Evolutionary conservation across 1,139 yeast genomes (phyloP), one percentile per base, ranked within the genome.

Genomic region (Debaryomyces singareniensis): DNA sequence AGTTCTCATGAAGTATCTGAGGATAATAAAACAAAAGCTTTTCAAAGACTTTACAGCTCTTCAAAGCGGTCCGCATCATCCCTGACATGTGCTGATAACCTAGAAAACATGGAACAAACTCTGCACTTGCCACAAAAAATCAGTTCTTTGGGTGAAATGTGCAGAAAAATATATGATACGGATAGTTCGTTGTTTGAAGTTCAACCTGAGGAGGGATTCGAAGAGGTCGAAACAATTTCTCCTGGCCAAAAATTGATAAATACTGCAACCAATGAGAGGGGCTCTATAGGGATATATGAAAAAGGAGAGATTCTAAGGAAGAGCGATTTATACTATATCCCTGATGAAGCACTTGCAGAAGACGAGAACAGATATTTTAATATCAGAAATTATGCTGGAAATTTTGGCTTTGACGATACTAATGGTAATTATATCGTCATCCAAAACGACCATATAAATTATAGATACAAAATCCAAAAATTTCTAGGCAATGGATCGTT

Each of bases 401-500:
- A 78, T 51, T 77, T 75, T 55, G 93, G 89, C 0, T 83, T 79
- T 49, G 95, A 84, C 50, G 93, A 84, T 48, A 52, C 54, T 3
- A 58, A 69, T 9, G 84, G 86, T 2, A 83, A 83, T 45, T 79
- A 82, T 42, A 60, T 63, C 5, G 61, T 76, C 1, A 49, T 62
- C 1, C 53, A 59, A 1, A 73, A 80, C 4, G 95, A 85, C 45
- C 96, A 86, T 43, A 71, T 86, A 28, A 81, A 79, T 32, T 86
- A 78, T 50, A 57, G 94, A 24, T 86, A 79, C 46, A 78, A 83
- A 40, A 74, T 84, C 5, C 36, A 70, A 18, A 54, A 63, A 2
- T 57, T 65, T 3, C 59, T 86, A 12, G 96, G 96, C 0, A 77
- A 71, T 35, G 96, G 96, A 3, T 78, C 91, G 20, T 86, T 86